phyloP scores from a whole-genome alignment of 1,284 basidiomycete genomes.

The Pseudozyma tsukubaensis region DNA sequence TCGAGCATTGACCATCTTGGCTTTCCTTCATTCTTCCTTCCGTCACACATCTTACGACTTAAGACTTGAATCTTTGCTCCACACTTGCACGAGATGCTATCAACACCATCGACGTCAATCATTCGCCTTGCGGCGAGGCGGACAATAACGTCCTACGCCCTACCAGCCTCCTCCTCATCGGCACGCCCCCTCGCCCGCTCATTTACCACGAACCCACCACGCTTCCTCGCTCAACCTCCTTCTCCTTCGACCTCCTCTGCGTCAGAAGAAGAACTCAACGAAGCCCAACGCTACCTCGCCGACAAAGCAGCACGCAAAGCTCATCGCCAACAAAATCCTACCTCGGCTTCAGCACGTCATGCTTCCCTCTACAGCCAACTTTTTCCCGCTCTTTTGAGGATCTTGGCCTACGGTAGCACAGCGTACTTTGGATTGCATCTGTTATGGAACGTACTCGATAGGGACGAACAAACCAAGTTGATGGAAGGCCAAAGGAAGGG shows the following conservation, averaged over 20 bases:
- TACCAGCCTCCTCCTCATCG: not conserved
- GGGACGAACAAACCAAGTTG: constrained; percentile 48
- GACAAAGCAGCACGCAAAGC: constrained; percentile 34
- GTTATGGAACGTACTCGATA: constrained; percentile 57
- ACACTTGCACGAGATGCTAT: too few species aligned
- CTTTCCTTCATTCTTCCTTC: constrained; percentile 1
- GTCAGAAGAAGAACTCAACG: constrained; percentile 30
- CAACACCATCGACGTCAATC: not conserved
- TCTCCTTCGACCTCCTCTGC: constrained; percentile 7
- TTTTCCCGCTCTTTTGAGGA: constrained; percentile 59
- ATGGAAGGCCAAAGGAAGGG: constrained; percentile 35
- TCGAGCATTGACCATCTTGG: not conserved
- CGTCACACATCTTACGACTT: too few species aligned
- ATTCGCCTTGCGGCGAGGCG: not conserved
- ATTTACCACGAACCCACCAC: constrained; percentile 7
- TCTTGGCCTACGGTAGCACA: constrained; percentile 63
- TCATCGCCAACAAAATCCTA: constrained; percentile 16
- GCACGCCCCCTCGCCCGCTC: not conserved
- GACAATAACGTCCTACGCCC: not conserved
- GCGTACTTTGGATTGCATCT: constrained; percentile 66
- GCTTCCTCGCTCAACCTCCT: constrained; percentile 11
- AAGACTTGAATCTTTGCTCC: too few species aligned
- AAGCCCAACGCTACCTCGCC: constrained; percentile 42
- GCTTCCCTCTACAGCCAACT: constrained; percentile 60
- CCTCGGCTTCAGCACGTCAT: constrained; percentile 44